A percentile compares a stretch with the other conserved stretches of the same genome.
Conservation (phyloP, 352 stramenopile genomes). For the Pelagophyceae sp. region DNA sequence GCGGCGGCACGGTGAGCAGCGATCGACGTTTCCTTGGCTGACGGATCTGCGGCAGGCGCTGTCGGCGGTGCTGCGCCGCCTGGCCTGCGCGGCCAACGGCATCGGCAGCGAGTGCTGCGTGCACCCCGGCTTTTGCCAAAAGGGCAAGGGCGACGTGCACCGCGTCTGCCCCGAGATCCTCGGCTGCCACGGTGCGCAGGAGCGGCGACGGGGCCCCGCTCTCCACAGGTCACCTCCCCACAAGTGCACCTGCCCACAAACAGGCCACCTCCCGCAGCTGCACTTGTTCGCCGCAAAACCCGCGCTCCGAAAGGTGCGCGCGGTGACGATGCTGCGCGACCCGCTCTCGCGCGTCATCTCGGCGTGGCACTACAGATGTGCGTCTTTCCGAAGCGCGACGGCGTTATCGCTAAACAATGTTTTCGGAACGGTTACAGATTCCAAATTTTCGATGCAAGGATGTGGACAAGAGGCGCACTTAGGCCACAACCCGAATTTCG, state of each 20-base stretch:
- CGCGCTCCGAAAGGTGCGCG: neutral
- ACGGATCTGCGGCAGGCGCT: no score
- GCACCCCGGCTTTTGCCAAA: neutral
- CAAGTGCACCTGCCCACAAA: no score
- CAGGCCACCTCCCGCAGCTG: neutral
- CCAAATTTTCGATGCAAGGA: no score
- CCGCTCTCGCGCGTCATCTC: neutral
- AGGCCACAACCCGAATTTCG: conserved; percentile 9
- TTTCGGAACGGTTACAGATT: no score
- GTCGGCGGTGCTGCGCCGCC: neutral
- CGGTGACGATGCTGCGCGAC: neutral
- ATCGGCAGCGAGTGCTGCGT: neutral
- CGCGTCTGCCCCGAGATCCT: neutral
- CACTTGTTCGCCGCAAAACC: neutral
- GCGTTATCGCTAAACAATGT: no score
- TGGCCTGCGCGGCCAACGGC: neutral
- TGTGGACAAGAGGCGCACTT: no score
- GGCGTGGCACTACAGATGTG: conserved; percentile 2
- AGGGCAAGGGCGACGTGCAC: neutral
- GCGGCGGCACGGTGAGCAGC: conserved; percentile 5
- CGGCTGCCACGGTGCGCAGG: neutral
- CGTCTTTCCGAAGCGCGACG: no score
- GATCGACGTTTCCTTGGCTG: no score
- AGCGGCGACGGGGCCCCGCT: no score
- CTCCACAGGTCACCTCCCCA: no score